Base-by-base conservation (phyloP, 495 filamentous ascomycete species). In the Aspergillus sparsus region DNA sequence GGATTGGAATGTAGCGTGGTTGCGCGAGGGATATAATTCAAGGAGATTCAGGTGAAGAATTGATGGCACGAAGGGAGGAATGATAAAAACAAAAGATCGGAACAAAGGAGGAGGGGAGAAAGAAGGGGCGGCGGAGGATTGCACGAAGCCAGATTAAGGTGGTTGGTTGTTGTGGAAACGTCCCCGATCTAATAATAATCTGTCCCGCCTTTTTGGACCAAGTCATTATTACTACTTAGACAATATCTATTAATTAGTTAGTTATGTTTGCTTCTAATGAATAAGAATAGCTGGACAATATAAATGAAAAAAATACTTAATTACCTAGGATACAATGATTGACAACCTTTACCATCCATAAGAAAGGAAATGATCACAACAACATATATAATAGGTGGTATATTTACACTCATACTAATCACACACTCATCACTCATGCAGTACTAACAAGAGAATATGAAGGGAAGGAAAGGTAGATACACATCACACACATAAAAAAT, bases 151-250 rank as follows among this genome's bases (percentile, higher is more conserved):
- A 47, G 47, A 49, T 39, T 53, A 36, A 44, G 50, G 58, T 44
- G 51, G 55, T 45, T 55, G 47, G 66, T 68, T 68, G 66, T 68
- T 66, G 63, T 62, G 63, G 63, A 62, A 66, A 66, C 63, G 41
- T 2, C 18, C 47, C 53, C 42, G 39, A 46, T 37, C 33, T 49
- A 35, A 34, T 33, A 10, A n/a, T 37, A 37, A 5, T 16, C 13
- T 18, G 34, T 12, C 33, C 13, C 27, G 10, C 53, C 31, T 33
- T n/a, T 6, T 37, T 11, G 13, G 9, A 39, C 6, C 21, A 18
- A n/a, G 18, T 46, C 52, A 9, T 55, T 12, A 10, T n/a, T 27
- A 36, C 12, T 6, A 18, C 37, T 31, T 15, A 42, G 27, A 7
- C 7, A 3, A 4, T 51, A 33, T 52, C n/a, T n/a, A n/a, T n/a